Conservation (phyloP, 495 filamentous ascomycete species). For the Penicillium cinerascens region DNA sequence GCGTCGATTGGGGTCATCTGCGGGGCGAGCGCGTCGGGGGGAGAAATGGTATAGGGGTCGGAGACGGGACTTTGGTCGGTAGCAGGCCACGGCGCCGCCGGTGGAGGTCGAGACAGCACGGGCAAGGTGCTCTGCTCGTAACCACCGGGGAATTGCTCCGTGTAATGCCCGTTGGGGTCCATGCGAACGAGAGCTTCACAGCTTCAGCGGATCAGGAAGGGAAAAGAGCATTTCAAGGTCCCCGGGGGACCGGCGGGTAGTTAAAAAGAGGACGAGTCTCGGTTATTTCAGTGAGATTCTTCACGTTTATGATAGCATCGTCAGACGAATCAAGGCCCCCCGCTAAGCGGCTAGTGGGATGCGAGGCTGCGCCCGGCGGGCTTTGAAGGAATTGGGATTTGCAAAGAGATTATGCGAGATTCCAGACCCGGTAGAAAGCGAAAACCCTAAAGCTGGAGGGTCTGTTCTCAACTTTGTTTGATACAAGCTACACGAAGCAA, state of each 20-base stretch:
- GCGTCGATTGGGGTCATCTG: slow-evolving; percentile 1
- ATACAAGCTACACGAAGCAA: not conserved
- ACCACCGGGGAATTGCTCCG: slow-evolving; percentile 16
- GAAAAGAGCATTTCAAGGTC: slow-evolving; percentile 23
- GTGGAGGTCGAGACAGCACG: slow-evolving; percentile 22
- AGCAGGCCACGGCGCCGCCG: slow-evolving; percentile 12
- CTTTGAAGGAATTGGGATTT: not conserved
- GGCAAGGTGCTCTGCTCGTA: slow-evolving; percentile 27
- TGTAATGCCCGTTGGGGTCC: slow-evolving; percentile 25
- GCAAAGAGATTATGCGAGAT: not conserved
- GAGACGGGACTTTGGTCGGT: slow-evolving; percentile 14
- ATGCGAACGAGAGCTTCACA: slow-evolving; percentile 18
- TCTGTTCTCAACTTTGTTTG: slow-evolving; percentile 8
- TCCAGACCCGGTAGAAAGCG: not conserved
- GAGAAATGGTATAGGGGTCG: slow-evolving; percentile 12
- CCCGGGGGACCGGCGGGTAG: slow-evolving; percentile 21
- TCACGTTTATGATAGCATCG: slow-evolving; percentile 11
- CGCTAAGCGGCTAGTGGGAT: slow-evolving; percentile 16
- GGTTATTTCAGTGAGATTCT: slow-evolving; percentile 6
- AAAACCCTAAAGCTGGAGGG: slow-evolving; percentile 1
- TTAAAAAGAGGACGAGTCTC: not conserved
- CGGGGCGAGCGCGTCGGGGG: not conserved
- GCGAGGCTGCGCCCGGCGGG: slow-evolving; percentile 6
- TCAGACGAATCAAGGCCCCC: slow-evolving; percentile 10
- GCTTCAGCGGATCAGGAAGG: slow-evolving; percentile 1